Evolutionary conservation across 2,329 filamentous ascomycete species (phyloP), one percentile per base, ranked within the genome.

Genomic region (Neurospora crassa): DNA sequence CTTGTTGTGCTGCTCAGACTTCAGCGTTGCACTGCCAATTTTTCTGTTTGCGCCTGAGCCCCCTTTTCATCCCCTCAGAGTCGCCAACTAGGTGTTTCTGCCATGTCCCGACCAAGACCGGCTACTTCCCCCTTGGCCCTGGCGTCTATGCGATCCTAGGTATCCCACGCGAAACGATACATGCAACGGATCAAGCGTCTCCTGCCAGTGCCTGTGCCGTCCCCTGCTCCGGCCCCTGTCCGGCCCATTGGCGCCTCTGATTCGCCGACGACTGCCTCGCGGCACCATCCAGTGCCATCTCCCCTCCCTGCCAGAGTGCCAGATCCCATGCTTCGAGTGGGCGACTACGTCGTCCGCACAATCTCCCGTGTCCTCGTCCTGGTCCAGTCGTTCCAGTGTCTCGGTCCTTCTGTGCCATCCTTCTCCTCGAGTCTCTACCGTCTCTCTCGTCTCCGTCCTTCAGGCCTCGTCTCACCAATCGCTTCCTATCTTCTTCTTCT

Each of bases 171-270:
- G 59, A 70, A 34, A 69, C 67, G 69, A 71, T 72, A 74, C 74
- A 73, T 67, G 71, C 69, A 70, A 69, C 59, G 68, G 24, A 63
- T 72, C 41, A 70, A 71, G 71, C 70, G 41, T 43, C 68, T 45
- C 72, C 40, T 40, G 40, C 53, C 34, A 53, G 69, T 12, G 24
- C 16, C 53, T 63, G 53, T 16, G 24, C 53, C 53, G 24, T 63
- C 53, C 24, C 53, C 47, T 63, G 14, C 53, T 63, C 53, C 14
- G 53, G 2, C 70, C 67, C 67, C 67, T 71, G 70, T 70, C 72
- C 47, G 42, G 18, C 47, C 73, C 71, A 70, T 73, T 73, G 71
- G 47, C 70, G 69, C 69, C 71, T 72, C 71, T 76, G 73, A 77
- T 76, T 77, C 74, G 76, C 72, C 73, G 72, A 73, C 34, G 34